Evolutionary conservation across 1,139 yeast species (phyloP).

Genomic region (Suhomyces maxii): DNA sequence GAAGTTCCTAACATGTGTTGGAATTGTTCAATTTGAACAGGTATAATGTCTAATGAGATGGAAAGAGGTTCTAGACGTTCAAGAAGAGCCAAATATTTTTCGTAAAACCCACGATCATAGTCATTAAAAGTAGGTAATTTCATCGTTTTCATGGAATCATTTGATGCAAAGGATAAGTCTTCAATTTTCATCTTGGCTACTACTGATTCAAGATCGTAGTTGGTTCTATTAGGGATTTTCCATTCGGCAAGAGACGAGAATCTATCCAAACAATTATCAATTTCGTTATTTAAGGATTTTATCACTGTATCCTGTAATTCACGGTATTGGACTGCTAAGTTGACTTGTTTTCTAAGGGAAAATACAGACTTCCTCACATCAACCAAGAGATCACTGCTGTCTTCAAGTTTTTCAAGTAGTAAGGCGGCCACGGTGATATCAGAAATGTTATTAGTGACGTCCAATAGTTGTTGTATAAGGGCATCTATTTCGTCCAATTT

Average conservation of each 20-base stretch:
- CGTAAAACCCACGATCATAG: slow-evolving; percentile 30
- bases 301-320: slow-evolving; percentile 58
- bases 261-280: slow-evolving; percentile 23
- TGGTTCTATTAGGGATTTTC: slow-evolving; percentile 17
- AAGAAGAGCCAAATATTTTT: slow-evolving; percentile 31
- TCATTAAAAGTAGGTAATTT: slow-evolving; percentile 35
- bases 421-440: slow-evolving; percentile 23
- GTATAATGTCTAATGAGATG: slow-evolving; percentile 44
- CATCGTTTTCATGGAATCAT: slow-evolving; percentile 21
- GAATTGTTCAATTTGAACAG: slow-evolving; percentile 29
- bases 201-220: slow-evolving; percentile 42
- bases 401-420: slow-evolving; percentile 30
- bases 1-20: slow-evolving; percentile 7
- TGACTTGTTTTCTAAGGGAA: slow-evolving; percentile 45
- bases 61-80: slow-evolving; percentile 49
- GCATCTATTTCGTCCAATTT: slow-evolving; percentile 49
- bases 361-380: slow-evolving; percentile 40
- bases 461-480: slow-evolving; percentile 41
- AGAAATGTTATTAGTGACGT: slow-evolving; percentile 26
- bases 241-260: slow-evolving; percentile 1
- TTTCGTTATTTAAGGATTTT: slow-evolving; percentile 50
- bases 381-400: slow-evolving; percentile 39
- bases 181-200: slow-evolving; percentile 38
- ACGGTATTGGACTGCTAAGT: slow-evolving; percentile 55
- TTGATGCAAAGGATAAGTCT: slow-evolving; percentile 19